A percentile compares a stretch with the other conserved stretches of the same genome.
Conservation (phyloP, 2,329 filamentous ascomycete genomes). For the Trichoderma pleuroti region DNA sequence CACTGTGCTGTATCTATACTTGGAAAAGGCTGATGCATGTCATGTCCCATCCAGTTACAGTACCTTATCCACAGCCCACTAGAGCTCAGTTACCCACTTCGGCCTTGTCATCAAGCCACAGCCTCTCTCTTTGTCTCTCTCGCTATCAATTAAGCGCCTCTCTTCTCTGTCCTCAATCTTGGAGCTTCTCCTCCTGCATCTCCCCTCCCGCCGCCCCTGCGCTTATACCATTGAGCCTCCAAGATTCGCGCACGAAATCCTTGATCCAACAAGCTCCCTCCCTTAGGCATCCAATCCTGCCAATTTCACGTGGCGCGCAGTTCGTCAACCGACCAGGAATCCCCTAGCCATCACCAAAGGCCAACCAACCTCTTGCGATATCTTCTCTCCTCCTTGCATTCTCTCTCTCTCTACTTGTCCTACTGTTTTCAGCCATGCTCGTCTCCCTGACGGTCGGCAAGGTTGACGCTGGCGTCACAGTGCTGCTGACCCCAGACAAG, state of each 20-base stretch:
- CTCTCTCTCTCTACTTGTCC: neutral
- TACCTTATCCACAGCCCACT: neutral
- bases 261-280: neutral
- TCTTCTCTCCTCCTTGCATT: neutral
- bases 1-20: neutral
- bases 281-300: too few species aligned
- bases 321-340: neutral
- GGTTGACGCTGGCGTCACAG: slow-evolving; percentile 96
- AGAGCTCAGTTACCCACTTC: slow-evolving; percentile 10
- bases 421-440: slow-evolving; percentile 59
- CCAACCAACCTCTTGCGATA: neutral
- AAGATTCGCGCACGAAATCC: neutral
- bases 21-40: neutral
- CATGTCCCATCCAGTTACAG: neutral
- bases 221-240: neutral
- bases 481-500: slow-evolving; percentile 94
- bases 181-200: neutral
- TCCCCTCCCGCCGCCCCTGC: neutral
- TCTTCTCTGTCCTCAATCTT: neutral
- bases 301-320: neutral
- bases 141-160: neutral
- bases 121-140: neutral
- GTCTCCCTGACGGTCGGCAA: slow-evolving; percentile 98
- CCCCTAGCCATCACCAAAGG: neutral
- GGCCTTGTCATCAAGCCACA: slow-evolving; percentile 12